Percentiles rank a stretch among this genome's conserved stretches.
These are phyloP conservation scores for Suhomyces coccinellae DNA, from an alignment of 1,139 yeast genomes.

Conservation along the genomic window DNA sequence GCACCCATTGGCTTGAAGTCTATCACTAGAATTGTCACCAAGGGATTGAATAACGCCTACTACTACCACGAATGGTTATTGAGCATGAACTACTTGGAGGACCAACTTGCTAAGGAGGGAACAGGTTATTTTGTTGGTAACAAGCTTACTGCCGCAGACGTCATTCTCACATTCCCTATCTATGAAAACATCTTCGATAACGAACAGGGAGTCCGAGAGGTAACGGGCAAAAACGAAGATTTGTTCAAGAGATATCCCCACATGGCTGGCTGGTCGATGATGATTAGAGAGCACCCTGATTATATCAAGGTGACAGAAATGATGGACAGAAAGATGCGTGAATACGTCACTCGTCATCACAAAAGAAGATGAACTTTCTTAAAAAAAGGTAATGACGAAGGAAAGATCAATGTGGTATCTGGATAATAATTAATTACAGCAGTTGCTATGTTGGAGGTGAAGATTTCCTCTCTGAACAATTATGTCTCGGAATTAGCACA, in stretches of 20 bases:
- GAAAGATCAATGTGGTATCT: too few relatives aligned
- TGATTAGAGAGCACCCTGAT: conserved; percentile 35
- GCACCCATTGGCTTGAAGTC: conserved; percentile 52
- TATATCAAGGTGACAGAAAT: conserved; percentile 29
- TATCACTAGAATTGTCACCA: conserved; percentile 40
- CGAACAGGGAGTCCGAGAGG: conserved; percentile 35
- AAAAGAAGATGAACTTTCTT: not conserved
- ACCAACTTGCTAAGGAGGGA: conserved; percentile 36
- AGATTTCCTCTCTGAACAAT: too few relatives aligned
- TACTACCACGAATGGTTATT: conserved; percentile 44
- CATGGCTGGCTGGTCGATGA: conserved; percentile 41
- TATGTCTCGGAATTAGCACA: too few relatives aligned
- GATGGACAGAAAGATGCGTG: conserved; percentile 28
- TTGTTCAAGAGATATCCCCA: conserved; percentile 33
- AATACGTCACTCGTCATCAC: conserved; percentile 10
- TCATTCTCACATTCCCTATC: conserved; percentile 49
- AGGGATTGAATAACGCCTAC: conserved; percentile 44
- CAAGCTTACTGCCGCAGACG: conserved; percentile 59
- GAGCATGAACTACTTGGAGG: conserved; percentile 45
- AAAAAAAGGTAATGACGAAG: not conserved
- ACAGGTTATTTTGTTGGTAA: conserved; percentile 57
- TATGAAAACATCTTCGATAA: conserved; percentile 44
- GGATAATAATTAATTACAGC: too few relatives aligned
- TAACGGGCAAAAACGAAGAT: conserved; percentile 36
- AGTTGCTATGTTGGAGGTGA: too few relatives aligned